Base-by-base conservation (phyloP, 2,329 filamentous ascomycete species). In the Neonectria hederae region DNA sequence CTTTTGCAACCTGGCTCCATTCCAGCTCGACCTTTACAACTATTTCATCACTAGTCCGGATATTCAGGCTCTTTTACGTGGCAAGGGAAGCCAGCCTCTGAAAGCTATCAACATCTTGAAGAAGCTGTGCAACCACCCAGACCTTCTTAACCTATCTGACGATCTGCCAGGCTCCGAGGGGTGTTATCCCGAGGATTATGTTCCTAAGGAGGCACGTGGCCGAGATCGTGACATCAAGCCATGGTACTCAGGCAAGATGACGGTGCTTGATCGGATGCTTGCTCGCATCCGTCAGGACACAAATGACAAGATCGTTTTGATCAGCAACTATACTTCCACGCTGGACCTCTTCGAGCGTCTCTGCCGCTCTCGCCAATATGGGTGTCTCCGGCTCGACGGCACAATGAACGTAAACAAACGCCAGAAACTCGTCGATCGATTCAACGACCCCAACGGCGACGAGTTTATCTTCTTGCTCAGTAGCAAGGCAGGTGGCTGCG, bases 231-330 rank as follows among this genome's bases (percentile, higher is more conserved):
- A 99, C 68, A 84, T 98, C 73, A 97, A 96, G 77, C 88, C 94
- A 1, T 97, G 92, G 92, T 97, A 97, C 77, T 97, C 94, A 2
- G 97, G 96, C 53, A 99, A 99, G 80, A 97, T 99, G 94, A 90
- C 93, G 74, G 96, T 99, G 3, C 87, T 99, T n/a, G 96, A 97
- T 76, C 90, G 94, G 62, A 99, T 99, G 97, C 88, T 99, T 54
- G 93, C 94, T 35, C 91, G 95, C 28, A 99, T 99, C 71, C 92
- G 93, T 17, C 90, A 94, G 73, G 95, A 98, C 74, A 98, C 96
- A 0, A 97, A 97, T 74, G 96, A 99, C 86, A 99, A 99, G 80
- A 99, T 99, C 74, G 96, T 99, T 13, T 87, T 99, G 62, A 99
- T 99, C 79, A 97, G 93, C 79, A 99, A 99, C 76, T 99, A 98